Evolutionary conservation across 345 rosid genomes (phyloP).

Genomic region (Dovyalis caffra): DNA sequence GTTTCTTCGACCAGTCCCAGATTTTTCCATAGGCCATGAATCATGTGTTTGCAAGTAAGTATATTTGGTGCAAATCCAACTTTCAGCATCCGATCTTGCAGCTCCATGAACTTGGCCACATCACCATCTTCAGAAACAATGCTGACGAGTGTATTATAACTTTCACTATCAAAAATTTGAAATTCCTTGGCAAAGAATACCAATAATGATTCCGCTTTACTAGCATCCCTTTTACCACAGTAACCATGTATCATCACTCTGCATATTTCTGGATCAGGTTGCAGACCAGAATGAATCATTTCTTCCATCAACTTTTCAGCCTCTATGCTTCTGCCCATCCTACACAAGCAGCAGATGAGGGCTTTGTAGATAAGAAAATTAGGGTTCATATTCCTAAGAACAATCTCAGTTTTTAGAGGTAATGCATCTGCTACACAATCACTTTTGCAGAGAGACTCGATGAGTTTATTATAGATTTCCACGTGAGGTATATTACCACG

Average conservation of each 20-base stretch:
- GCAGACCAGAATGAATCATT: slow-evolving; percentile 52
- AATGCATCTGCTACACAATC: slow-evolving; percentile 52
- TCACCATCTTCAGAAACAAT: slow-evolving; percentile 43
- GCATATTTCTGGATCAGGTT: slow-evolving; percentile 57
- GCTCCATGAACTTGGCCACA: slow-evolving; percentile 42
- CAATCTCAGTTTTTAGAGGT: slow-evolving; percentile 54
- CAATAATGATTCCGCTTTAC: slow-evolving; percentile 58
- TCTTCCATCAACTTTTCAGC: slow-evolving; percentile 61
- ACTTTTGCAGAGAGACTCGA: slow-evolving; percentile 49
- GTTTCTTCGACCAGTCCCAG: neutral
- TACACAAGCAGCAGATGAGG: slow-evolving; percentile 57
- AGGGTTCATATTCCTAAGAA: slow-evolving; percentile 25
- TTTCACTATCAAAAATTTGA: slow-evolving; percentile 50
- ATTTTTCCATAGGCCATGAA: slow-evolving; percentile 41
- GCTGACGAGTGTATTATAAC: slow-evolving; percentile 52
- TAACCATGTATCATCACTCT: slow-evolving; percentile 49
- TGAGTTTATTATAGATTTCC: slow-evolving; percentile 44
- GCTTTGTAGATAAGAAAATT: slow-evolving; percentile 40
- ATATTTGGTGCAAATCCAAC: slow-evolving; percentile 66
- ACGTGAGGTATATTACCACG: slow-evolving; percentile 44
- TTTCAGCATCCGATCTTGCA: slow-evolving; percentile 65
- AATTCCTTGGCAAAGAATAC: slow-evolving; percentile 56
- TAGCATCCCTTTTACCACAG: slow-evolving; percentile 48
- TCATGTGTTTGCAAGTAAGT: slow-evolving; percentile 50
- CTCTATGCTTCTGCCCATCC: slow-evolving; percentile 39